Base-by-base conservation (phyloP, 2,329 filamentous ascomycete genomes). In the Hymenoscyphus infarciens region DNA sequence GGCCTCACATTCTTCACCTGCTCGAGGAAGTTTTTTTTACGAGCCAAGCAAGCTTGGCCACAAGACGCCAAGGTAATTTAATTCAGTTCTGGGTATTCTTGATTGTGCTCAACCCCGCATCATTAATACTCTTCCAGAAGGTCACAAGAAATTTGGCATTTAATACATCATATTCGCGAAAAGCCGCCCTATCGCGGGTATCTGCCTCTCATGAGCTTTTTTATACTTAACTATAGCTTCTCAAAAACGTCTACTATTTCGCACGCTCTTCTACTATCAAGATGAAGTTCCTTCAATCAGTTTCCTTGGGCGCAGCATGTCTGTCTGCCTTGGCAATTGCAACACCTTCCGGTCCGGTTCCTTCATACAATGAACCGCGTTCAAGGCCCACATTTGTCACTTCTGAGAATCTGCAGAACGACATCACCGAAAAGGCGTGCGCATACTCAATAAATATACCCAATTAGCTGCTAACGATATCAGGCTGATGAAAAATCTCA, bases 401-500 rank as follows among this genome's bases (percentile, higher is more conserved):
- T 35, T 63, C 61, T 5, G 52, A 56, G 35, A 38, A 56, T 13
- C 56, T 65, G 11, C 63, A 65, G 38, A 63, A 63, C 33, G 33
- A 52, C 27, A 65, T 65, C 13, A 61, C 61, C 10, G 58, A 63
- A 42, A 59, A 65, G 15, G 60, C 29, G 63, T 62, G 56, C 7
- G 58, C 49, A 52, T 22, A 52, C 19, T 13, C 45, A 25, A 13
- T 13, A 5, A 13, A 15, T 25, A 13, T 8, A 52, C 19, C 13
- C 5, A 39, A 60, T 16, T 15, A n/a, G 33, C 49, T 13, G 25
- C 39, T 57, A 60, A 52, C 59, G n/a, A 22, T 19, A 31, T 15
- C n/a, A 66, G 64, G 5, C 29, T 66, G 29, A 66, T 66, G 64
- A 61, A 60, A 19, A 66, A 63, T 22, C 57, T 66, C 16, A 58